Percentiles rank a stretch among this genome's conserved stretches.
Conservation (phyloP, 2,329 filamentous ascomycete genomes). For the Alternaria sp. region DNA sequence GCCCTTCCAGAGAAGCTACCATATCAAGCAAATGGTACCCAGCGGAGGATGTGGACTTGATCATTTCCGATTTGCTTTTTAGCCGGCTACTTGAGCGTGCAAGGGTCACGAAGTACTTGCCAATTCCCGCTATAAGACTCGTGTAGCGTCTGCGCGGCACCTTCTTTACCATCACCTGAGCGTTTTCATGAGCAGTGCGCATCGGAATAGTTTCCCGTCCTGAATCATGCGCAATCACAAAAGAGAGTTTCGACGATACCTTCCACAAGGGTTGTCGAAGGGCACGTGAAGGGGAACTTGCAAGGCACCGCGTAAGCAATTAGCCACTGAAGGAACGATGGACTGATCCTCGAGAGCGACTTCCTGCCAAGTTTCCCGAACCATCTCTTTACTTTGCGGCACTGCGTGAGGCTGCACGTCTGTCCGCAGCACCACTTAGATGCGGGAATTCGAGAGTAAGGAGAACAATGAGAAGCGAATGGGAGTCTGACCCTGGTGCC, state of each 20-base stretch:
- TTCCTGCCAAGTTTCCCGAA: background rate
- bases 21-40: background rate
- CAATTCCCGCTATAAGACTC: background rate
- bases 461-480: background rate
- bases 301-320: background rate
- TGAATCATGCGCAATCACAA: background rate
- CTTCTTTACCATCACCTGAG: background rate
- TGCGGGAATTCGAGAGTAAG: background rate
- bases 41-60: background rate
- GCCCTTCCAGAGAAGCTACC: background rate
- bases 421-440: background rate
- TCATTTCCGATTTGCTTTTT: background rate
- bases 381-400: background rate
- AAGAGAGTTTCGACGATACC: background rate
- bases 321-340: background rate
- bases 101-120: background rate
- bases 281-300: background rate
- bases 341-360: background rate
- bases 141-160: background rate
- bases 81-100: background rate
- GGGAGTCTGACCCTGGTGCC: slow-evolving; percentile 7
- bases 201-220: slow-evolving; percentile 4
- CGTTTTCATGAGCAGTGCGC: background rate
- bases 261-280: slow-evolving; percentile 2
- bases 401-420: slow-evolving; percentile 6